A percentile compares a stretch with the other conserved stretches of the same genome.
phyloP scores from a whole-genome alignment of 1,284 basidiomycete species.

The Mycena citricolor region DNA sequence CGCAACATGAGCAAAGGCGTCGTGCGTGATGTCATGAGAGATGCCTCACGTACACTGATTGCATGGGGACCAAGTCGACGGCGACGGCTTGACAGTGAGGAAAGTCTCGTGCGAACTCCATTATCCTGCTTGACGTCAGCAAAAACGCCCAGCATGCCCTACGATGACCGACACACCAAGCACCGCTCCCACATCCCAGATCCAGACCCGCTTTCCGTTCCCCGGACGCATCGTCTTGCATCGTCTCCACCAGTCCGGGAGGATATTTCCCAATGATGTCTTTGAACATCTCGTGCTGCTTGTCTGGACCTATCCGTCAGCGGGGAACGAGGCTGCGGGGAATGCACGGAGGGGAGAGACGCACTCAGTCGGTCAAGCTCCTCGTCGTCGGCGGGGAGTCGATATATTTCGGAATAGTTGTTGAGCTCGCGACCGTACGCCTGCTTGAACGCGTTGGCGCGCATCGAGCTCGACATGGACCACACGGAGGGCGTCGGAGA shows the following conservation, averaged over 20 bases:
- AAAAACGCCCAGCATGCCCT: conserved; percentile 8
- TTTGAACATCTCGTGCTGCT: conserved; percentile 65
- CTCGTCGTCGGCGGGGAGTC: conserved; percentile 72
- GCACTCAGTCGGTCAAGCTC: conserved; percentile 67
- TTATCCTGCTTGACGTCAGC: conserved; percentile 52
- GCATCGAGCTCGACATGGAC: conserved; percentile 64
- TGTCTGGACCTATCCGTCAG: conserved; percentile 41
- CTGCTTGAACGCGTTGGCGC: conserved; percentile 55
- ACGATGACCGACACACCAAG: conserved; percentile 49
- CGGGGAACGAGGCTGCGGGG: conserved; percentile 1
- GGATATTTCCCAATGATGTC: conserved; percentile 67
- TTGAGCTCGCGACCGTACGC: conserved; percentile 72
- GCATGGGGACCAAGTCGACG: conserved; percentile 77
- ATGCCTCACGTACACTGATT: conserved; percentile 49
- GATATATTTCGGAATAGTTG: conserved; percentile 76
- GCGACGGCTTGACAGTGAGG: conserved; percentile 67
- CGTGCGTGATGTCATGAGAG: conserved; percentile 16
- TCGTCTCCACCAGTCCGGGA: conserved; percentile 50
- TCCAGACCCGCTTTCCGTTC: conserved; percentile 67
- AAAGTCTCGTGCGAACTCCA: conserved; percentile 70
- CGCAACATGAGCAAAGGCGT: conserved; percentile 6
- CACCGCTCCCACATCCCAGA: conserved; percentile 75
- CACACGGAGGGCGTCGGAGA: conserved; percentile 69
- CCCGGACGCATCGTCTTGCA: conserved; percentile 57
- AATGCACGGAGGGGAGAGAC: conserved; percentile 23